These are phyloP conservation scores for Penicillium fuscoglaucum DNA, from an alignment of 2,329 filamentous ascomycete species.

Conservation along the genomic window DNA sequence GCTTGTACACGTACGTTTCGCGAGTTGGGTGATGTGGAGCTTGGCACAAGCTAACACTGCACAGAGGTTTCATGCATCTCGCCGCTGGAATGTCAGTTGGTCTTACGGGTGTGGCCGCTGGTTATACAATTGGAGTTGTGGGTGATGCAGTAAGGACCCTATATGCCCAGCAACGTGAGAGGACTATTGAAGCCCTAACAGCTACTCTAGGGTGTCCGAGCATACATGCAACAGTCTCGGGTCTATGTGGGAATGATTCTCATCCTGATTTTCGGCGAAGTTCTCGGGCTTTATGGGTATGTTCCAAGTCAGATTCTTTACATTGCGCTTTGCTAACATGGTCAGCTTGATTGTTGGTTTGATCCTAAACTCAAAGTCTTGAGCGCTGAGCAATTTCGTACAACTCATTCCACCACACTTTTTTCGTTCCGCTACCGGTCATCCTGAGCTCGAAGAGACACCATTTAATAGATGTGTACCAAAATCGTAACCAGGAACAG, in stretches of 20 bases:
- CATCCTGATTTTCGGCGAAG: constrained; percentile 97
- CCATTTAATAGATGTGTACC: not conserved
- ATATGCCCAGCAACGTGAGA: not conserved
- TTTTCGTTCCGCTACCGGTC: not conserved
- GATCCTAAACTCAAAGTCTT: constrained; percentile 80
- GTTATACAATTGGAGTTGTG: constrained; percentile 94
- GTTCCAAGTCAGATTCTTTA: constrained; percentile 30
- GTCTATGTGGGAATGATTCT: constrained; percentile 99
- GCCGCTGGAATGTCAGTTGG: constrained; percentile 88
- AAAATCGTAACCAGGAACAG: not conserved
- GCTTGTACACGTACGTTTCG: constrained; percentile 71
- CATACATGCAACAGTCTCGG: constrained; percentile 93
- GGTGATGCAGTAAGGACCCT: constrained; percentile 70
- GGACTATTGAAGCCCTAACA: constrained; percentile 22
- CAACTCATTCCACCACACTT: not conserved
- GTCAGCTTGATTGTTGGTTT: constrained; percentile 83
- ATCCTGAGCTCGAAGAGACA: not conserved
- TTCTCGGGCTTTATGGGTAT: constrained; percentile 93
- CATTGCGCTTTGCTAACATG: constrained; percentile 22
- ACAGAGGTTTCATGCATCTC: constrained; percentile 87
- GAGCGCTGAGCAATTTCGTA: constrained; percentile 6
- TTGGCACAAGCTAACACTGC: constrained; percentile 26
- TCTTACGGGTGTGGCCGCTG: constrained; percentile 86
- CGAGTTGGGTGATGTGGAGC: not conserved
- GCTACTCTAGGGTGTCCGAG: constrained; percentile 66